Evolutionary conservation across 2,329 filamentous ascomycete species (phyloP).

Genomic region (Monosporascus cannonballus): DNA sequence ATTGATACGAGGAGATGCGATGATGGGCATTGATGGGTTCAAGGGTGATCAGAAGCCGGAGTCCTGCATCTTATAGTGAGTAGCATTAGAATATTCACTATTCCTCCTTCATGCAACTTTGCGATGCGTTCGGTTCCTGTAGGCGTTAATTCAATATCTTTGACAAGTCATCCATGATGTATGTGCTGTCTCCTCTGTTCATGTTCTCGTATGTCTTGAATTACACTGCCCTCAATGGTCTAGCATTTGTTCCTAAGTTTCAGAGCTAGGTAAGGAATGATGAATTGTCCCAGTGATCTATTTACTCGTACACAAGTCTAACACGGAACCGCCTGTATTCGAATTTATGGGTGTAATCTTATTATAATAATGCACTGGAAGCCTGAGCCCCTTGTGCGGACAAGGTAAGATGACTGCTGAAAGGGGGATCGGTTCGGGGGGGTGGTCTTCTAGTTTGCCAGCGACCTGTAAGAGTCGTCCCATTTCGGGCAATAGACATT

Average conservation of each 20-base stretch:
- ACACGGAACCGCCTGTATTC: not conserved
- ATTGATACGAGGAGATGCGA: not conserved
- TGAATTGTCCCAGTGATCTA: no score
- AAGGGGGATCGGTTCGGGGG: not conserved
- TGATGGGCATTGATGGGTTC: not conserved
- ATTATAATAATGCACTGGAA: not conserved
- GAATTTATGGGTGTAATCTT: not conserved
- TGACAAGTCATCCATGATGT: not conserved
- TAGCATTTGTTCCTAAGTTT: no score
- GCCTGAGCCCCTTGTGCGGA: not conserved
- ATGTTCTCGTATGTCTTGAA: no score
- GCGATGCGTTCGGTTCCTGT: not conserved
- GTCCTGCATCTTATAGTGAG: not conserved
- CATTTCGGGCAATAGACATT: not conserved
- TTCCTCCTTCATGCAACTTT: not conserved
- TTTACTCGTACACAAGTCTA: not conserved
- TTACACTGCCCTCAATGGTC: no score
- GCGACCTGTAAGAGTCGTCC: not conserved
- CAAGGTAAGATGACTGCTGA: not conserved
- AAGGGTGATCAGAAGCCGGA: not conserved
- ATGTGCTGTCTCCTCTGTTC: no score
- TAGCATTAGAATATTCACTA: not conserved
- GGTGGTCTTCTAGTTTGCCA: not conserved
- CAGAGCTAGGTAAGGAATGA: no score
- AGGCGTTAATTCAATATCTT: not conserved